Evolutionary conservation across 805 yeast genomes (phyloP).

Genomic region (Wickerhamomyces subpelliculosus): DNA sequence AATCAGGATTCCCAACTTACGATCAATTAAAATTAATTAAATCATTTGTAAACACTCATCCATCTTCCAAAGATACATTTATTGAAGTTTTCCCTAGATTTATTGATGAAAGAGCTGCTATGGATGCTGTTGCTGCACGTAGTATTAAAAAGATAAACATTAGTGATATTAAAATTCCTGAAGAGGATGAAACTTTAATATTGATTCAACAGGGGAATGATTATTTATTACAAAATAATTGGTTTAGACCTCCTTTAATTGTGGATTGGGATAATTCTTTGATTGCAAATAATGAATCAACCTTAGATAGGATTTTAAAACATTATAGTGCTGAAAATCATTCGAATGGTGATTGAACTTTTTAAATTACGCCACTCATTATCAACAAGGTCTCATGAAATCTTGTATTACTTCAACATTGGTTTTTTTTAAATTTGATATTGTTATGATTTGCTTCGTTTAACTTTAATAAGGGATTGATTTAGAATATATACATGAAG

Average conservation of each 20-base stretch:
- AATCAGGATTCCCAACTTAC: constrained; percentile 16
- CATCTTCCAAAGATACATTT: constrained; percentile 9
- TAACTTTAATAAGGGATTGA: too few relatives aligned
- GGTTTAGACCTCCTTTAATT: constrained; percentile 39
- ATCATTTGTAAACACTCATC: constrained; percentile 6
- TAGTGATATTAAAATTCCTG: not conserved
- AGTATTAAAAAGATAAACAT: not conserved
- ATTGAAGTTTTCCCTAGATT: constrained; percentile 16
- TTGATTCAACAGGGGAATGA: not conserved
- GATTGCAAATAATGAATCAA: constrained; percentile 42
- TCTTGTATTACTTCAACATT: too few relatives aligned
- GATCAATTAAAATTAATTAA: constrained; percentile 19
- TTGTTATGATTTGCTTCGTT: too few relatives aligned
- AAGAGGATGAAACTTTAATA: not conserved
- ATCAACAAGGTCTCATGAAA: too few relatives aligned
- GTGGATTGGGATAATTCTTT: constrained; percentile 58
- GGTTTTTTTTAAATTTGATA: too few relatives aligned
- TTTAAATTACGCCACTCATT: too few relatives aligned
- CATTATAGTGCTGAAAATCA: constrained; percentile 5
- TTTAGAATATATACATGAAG: too few relatives aligned
- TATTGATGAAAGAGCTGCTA: constrained; percentile 7
- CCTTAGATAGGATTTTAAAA: constrained; percentile 26
- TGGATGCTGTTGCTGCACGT: not conserved
- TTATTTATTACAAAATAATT: constrained; percentile 2
- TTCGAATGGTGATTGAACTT: not conserved